These are phyloP conservation scores for Tieghemiomyces parasiticus DNA, from an alignment of 192 early-diverging fungal genomes.

Conservation along the genomic window DNA sequence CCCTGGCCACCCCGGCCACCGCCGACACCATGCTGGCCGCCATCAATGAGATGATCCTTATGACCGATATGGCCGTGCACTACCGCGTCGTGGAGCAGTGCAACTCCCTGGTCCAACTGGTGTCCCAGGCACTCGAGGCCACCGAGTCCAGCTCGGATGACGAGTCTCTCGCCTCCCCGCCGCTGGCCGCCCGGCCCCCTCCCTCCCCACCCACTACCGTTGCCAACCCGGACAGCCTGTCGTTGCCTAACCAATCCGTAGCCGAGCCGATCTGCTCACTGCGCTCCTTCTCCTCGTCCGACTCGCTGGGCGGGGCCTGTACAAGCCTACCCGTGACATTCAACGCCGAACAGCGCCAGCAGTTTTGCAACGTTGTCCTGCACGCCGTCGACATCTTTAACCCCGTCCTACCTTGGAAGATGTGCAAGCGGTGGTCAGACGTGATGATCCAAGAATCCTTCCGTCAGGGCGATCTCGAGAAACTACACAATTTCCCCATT, in stretches of 20 bases:
- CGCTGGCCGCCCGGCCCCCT: not conserved
- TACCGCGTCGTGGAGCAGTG: slow-evolving; percentile 48
- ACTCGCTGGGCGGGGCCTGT: slow-evolving; percentile 10
- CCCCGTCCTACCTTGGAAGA: slow-evolving; percentile 61
- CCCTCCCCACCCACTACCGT: not conserved
- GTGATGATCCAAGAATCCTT: slow-evolving; percentile 78
- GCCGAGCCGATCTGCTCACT: slow-evolving; percentile 8
- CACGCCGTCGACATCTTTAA: slow-evolving; percentile 89
- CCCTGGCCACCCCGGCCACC: slow-evolving; percentile 30
- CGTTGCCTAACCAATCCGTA: slow-evolving; percentile 8
- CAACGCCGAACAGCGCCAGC: slow-evolving; percentile 37
- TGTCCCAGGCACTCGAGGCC: slow-evolving; percentile 16
- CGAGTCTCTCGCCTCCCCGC: slow-evolving; percentile 6
- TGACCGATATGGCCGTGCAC: slow-evolving; percentile 86
- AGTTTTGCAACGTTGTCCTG: slow-evolving; percentile 49
- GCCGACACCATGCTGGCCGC: slow-evolving; percentile 22
- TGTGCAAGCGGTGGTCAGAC: slow-evolving; percentile 85
- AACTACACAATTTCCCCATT: slow-evolving; percentile 50
- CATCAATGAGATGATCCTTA: slow-evolving; percentile 62
- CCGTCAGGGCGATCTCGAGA: slow-evolving; percentile 74
- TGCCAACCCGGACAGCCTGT: not conserved
- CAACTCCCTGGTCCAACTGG: slow-evolving; percentile 22
- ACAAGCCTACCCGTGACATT: slow-evolving; percentile 12
- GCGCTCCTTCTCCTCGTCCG: not conserved
- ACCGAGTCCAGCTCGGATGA: slow-evolving; percentile 14